Evolutionary conservation across 768 basidiomycete genomes (phyloP), one percentile per base, ranked within the genome.

Genomic region (Rhodosporidiobolus sp.): DNA sequence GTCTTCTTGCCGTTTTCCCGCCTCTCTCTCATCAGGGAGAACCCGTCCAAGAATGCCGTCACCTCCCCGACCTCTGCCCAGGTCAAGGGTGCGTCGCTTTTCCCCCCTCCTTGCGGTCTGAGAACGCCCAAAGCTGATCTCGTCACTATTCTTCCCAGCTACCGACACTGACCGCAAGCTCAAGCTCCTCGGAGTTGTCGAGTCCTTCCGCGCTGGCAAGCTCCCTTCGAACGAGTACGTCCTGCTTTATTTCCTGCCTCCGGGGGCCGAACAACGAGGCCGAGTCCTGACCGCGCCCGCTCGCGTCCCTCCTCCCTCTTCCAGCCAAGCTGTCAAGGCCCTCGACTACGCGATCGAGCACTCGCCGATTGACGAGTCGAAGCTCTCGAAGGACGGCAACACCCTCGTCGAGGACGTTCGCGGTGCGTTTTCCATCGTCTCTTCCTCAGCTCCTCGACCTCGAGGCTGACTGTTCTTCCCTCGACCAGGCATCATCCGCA

Each of bases 121-220:
- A n/a, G n/a, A n/a, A n/a, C n/a, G n/a, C n/a, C n/a, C n/a, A 34
- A 32, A 16, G 12, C 49, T 49, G 7, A 17, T 56, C 30, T n/a
- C n/a, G n/a, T n/a, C 26, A 16, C 55, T 1, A 7, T 19, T 19
- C 1, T 43, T 46, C 11, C 26, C 58, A 78, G 87, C 89, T 19
- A 87, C 85, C 10, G 92, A 94, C 79, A 85, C 94, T 70, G 87
- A 91, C 77, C 86, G 91, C 77, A 95, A 95, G 84, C 85, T 85
- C 50, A 84, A 87, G 63, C 82, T 95, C 55, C 94, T 89, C 78
- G 91, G 89, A 75, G 87, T 90, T 65, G 84, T 96, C 71, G 83
- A 89, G 75, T 93, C 92, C 0, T 87, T 96, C 79, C 86, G 90
- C 58, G 84, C 88, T 62, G 76, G 76, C 54, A 71, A 75, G 67